Percentiles rank a stretch among this genome's conserved stretches.
Evolutionary conservation across 1,284 basidiomycete genomes (phyloP).

Genomic region (Abortiporus biennis): DNA sequence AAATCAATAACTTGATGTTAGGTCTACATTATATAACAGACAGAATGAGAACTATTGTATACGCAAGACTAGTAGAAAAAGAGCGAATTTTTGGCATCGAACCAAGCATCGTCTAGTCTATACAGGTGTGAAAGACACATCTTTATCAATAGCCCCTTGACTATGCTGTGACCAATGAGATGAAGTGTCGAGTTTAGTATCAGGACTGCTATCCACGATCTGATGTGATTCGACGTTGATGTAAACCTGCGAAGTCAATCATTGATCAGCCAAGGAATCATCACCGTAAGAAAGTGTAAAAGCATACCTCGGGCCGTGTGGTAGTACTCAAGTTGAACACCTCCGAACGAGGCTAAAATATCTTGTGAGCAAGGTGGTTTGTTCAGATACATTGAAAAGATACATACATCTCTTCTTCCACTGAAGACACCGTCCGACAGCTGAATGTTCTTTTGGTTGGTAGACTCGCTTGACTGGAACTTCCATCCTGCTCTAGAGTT

Average conservation of each 20-base stretch:
- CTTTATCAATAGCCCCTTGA: too few relatives aligned
- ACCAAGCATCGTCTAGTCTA: too few relatives aligned
- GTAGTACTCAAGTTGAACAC: not conserved
- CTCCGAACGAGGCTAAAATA: not conserved
- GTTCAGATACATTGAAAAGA: not conserved
- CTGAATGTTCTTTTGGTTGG: not conserved
- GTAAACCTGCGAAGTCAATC: slow-evolving; percentile 22
- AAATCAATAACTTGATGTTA: too few relatives aligned
- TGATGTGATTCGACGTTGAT: slow-evolving; percentile 27
- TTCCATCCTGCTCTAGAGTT: slow-evolving; percentile 28
- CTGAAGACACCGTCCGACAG: not conserved
- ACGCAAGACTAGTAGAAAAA: too few relatives aligned
- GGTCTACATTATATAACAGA: too few relatives aligned
- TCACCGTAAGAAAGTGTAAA: not conserved
- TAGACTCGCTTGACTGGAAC: slow-evolving; percentile 10
- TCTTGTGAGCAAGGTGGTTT: too few relatives aligned
- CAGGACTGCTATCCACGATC: slow-evolving; percentile 23
- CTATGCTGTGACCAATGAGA: too few relatives aligned
- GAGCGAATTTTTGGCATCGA: too few relatives aligned
- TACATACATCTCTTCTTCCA: not conserved
- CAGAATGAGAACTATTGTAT: too few relatives aligned
- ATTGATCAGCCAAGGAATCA: too few relatives aligned
- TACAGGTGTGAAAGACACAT: too few relatives aligned
- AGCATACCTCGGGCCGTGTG: not conserved
- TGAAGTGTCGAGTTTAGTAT: too few relatives aligned